Evolutionary conservation across 1,139 yeast species (phyloP), one percentile per base, ranked within the genome.

Genomic region (Hansenula sp.): DNA sequence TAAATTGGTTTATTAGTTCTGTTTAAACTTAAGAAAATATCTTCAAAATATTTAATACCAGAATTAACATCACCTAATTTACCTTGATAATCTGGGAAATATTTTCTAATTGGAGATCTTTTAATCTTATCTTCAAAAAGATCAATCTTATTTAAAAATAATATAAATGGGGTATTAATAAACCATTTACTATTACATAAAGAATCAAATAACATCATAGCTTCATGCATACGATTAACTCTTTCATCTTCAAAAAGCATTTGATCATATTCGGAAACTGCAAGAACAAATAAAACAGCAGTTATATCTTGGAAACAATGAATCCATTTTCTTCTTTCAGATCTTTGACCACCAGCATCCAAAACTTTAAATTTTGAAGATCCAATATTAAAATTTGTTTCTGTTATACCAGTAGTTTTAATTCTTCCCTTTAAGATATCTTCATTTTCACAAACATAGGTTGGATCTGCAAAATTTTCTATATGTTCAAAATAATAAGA

Each of bases 281-380:
- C 97, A 22, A 86, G 76, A n/a, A 92, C 96, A 62, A 89, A 92
- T 29, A 92, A 63, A 1, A 94, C 82, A 2, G 95, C 88, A 0
- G 96, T 85, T 42, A 92, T 89, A 49, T 86, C 88, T 56, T 90
- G 95, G 63, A 94, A 92, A 57, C 96, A 87, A 60, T 90, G 96
- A 46, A 92, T 86, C 98, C 98, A 92, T 60, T 92, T 92, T 51
- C 82, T 80, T 43, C 98, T 75, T 63, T 92, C 98, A 32, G 90
- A 79, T 44, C 98, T 71, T 64, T 92, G 98, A 2, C 99, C 99
- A 37, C 99, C 99, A 6, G 96, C 97, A 66, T 92, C 99, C 42
- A 89, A 69, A 36, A 94, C 87, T 53, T 79, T 80, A 56, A 90
- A 81, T 45, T 73, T 79, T 42, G 77, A 71, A 11, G 82, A 69